Percentiles rank a stretch among this genome's conserved stretches.
phyloP scores from a whole-genome alignment of 2,329 filamentous ascomycete species.

The Ceratocystis albifundus region DNA sequence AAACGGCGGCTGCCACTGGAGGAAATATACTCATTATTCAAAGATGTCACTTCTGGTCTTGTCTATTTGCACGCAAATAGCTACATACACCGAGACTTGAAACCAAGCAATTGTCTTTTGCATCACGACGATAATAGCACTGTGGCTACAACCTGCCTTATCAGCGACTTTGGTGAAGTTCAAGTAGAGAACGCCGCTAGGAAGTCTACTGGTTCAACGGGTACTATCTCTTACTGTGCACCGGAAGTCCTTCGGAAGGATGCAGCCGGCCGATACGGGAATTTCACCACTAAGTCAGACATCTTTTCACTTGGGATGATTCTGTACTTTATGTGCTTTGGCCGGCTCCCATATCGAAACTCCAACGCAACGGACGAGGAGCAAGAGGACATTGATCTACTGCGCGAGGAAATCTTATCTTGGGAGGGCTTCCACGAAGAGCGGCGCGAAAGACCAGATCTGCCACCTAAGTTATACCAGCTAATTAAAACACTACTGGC shows the following conservation, averaged over 20 bases:
- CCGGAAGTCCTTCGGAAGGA: conserved; percentile 75
- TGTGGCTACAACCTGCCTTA: conserved; percentile 55
- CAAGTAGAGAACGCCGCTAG: conserved; percentile 70
- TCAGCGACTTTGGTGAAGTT: conserved; percentile 96
- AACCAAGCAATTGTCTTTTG: conserved; percentile 88
- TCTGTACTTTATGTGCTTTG: conserved; percentile 95
- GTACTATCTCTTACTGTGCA: conserved; percentile 94
- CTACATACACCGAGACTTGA: conserved; percentile 92
- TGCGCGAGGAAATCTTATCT: conserved; percentile 71
- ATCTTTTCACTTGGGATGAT: conserved; percentile 99
- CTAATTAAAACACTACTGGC: conserved; percentile 73
- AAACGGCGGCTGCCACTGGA: conserved; percentile 55
- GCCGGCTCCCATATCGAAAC: conserved; percentile 68
- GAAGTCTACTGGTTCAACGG: conserved; percentile 85
- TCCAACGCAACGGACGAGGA: conserved; percentile 83
- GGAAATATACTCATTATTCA: conserved; percentile 93
- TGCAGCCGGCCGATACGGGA: conserved; percentile 61
- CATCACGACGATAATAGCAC: conserved; percentile 58
- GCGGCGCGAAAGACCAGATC: conserved; percentile 60
- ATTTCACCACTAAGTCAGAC: conserved; percentile 94
- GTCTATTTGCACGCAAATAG: conserved; percentile 81
- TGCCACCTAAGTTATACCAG: conserved; percentile 76
- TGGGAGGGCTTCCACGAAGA: conserved; percentile 84
- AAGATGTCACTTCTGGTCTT: conserved; percentile 83
- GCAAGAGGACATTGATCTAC: conserved; percentile 74